Evolutionary conservation across 805 yeast species (phyloP), one percentile per base, ranked within the genome.

Genomic region (Barnettozyma wickerhamii): DNA sequence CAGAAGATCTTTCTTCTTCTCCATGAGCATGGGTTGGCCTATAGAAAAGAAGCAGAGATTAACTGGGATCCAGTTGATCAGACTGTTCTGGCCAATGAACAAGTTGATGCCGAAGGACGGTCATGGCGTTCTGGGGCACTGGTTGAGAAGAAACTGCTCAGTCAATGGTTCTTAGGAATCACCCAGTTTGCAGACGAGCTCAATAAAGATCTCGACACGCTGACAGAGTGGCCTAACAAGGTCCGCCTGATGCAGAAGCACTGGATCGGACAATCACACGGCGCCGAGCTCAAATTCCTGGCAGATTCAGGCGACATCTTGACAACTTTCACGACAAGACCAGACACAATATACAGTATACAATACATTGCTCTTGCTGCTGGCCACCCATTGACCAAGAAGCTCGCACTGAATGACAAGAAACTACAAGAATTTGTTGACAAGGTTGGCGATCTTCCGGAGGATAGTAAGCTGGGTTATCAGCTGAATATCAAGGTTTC

Each of bases 21-120:
- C 40, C 77, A 72, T 59, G 77, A 88, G 51, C 71, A 80, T 35
- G 95, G 95, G 0, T 64, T 87, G 37, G 98, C 97, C 0, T 91
- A 93, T 55, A 72, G 90, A 49, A 81, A 82, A 35, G 79, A 80
- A 35, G 95, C 96, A 0, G 89, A 82, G 51, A 93, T 93, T 44
- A 93, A 93, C 57, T 93, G 99, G 99, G 99, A 93, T 62, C 99
- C 99, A 0, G 77, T 93, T 0, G 99, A 93, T 54, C 76, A 83
- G 49, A 93, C 99, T 0, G 99, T 93, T 2, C 68, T 93, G 45
- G 99, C 99, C 3, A 93, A 84, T 58, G 99, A 93, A 63, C 99
- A 93, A 62, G 97, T 93, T 3, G 99, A 93, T 60, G 60, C 81
- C 2, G 75, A 86, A 33, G 99, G 99, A 1, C 70, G 80, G 41